Evolutionary conservation across 805 yeast genomes (phyloP).

Genomic region (Teunomyces kruisii): DNA sequence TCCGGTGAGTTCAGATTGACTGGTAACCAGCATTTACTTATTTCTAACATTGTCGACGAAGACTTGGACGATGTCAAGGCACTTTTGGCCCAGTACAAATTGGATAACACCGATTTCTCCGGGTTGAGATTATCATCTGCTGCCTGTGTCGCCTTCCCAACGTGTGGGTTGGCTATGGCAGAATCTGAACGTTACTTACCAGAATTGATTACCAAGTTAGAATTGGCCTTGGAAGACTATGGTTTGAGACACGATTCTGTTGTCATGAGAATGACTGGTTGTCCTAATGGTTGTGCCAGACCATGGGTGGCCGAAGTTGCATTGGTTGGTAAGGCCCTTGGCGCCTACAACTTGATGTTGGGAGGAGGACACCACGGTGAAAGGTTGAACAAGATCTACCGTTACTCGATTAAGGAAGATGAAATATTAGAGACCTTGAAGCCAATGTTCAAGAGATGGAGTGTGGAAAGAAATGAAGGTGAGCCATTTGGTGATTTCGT

Average conservation of each 20-base stretch:
- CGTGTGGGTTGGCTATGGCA: conserved; percentile 99
- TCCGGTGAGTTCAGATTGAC: conserved; percentile 89
- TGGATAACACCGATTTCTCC: conserved; percentile 80
- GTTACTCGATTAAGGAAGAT: conserved; percentile 86
- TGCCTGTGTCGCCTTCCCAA: conserved; percentile 97
- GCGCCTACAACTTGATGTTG: conserved; percentile 88
- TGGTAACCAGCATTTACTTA: conserved; percentile 89
- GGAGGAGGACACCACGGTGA: conserved; percentile 97
- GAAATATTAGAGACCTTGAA: conserved; percentile 75
- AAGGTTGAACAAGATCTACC: conserved; percentile 84
- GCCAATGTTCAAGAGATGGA: conserved; percentile 93
- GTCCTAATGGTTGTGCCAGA: conserved; percentile 98
- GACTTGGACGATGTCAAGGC: conserved; percentile 63
- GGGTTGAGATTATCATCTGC: conserved; percentile 88
- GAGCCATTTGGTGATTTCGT: conserved; percentile 96
- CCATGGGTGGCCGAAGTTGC: conserved; percentile 98
- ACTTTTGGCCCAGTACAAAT: conserved; percentile 67
- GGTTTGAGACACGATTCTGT: conserved; percentile 93
- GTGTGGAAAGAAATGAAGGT: conserved; percentile 83
- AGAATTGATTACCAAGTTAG: conserved; percentile 74
- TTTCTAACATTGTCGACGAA: conserved; percentile 70
- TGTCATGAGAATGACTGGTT: conserved; percentile 98
- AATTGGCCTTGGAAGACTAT: conserved; percentile 82
- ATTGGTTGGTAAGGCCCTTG: conserved; percentile 90
- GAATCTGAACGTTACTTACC: conserved; percentile 95